Percentiles rank a stretch among this genome's conserved stretches.
Evolutionary conservation across 805 yeast species (phyloP).

Genomic region (Schizosaccharomyces japonicus): DNA sequence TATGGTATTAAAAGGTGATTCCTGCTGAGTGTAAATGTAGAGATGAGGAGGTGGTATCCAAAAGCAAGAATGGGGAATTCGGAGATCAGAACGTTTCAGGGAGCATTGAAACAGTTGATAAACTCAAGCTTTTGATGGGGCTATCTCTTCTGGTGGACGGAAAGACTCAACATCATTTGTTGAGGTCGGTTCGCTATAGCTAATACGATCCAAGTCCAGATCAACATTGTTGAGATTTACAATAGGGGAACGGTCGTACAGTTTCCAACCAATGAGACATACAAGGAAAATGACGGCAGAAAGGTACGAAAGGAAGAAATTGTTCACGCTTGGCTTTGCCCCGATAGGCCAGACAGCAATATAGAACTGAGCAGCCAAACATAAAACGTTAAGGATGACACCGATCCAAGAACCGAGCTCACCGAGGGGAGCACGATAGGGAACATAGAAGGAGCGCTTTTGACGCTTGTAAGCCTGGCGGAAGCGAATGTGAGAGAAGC

Average conservation of each 20-base stretch:
- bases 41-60: too few species aligned
- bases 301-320: conserved; percentile 31
- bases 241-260: background rate
- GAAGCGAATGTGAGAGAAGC: conserved; percentile 44
- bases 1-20: too few species aligned
- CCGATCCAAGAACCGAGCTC: conserved; percentile 45
- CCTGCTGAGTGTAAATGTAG: too few species aligned
- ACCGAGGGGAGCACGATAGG: conserved; percentile 46
- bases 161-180: too few species aligned
- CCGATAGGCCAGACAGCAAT: conserved; percentile 51
- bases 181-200: too few species aligned
- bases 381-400: conserved; percentile 28
- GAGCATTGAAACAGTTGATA: too few species aligned
- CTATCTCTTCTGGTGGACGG: too few species aligned
- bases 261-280: background rate
- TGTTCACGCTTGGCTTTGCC: conserved; percentile 16
- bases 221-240: conserved; percentile 29
- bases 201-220: too few species aligned
- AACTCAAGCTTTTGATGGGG: too few species aligned
- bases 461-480: conserved; percentile 36
- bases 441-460: conserved; percentile 47
- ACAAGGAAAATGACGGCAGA: conserved; percentile 15
- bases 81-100: too few species aligned
- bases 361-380: conserved; percentile 62
- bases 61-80: too few species aligned